A percentile compares a stretch with the other conserved stretches of the same genome.
Conservation (phyloP, 495 filamentous ascomycete genomes). For the Penicillium lividum region DNA sequence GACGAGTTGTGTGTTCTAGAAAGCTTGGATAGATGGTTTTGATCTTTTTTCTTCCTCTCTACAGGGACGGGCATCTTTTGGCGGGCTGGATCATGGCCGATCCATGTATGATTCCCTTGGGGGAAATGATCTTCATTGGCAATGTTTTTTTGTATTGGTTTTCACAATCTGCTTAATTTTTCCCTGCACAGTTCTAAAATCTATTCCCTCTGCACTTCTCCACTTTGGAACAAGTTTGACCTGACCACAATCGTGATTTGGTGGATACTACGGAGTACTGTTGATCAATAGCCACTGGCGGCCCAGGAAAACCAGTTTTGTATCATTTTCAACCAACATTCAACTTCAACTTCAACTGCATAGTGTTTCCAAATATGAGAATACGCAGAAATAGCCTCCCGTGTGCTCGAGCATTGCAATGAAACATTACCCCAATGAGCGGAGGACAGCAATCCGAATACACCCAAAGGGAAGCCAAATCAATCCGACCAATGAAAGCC, state of each 20-base stretch:
- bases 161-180: not conserved
- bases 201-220: not conserved
- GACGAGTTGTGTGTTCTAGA: constrained; percentile 15
- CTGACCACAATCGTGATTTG: no score
- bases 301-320: not conserved
- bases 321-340: not conserved
- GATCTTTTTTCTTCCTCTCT: constrained; percentile 15
- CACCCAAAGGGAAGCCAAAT: not conserved
- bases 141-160: not conserved
- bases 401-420: constrained; percentile 13
- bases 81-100: constrained; percentile 9
- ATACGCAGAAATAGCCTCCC: not conserved
- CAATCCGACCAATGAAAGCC: not conserved
- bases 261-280: not conserved
- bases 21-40: constrained; percentile 15
- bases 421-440: not conserved
- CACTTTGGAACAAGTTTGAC: not conserved
- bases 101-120: constrained; percentile 10
- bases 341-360: no score
- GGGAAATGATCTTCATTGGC: constrained; percentile 1
- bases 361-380: not conserved
- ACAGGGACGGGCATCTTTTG: constrained; percentile 10
- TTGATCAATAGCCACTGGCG: no score
- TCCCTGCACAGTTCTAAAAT: not conserved
- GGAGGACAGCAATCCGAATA: constrained; percentile 17